Evolutionary conservation across 2,329 filamentous ascomycete genomes (phyloP).

Genomic region (Fusarium sp.): DNA sequence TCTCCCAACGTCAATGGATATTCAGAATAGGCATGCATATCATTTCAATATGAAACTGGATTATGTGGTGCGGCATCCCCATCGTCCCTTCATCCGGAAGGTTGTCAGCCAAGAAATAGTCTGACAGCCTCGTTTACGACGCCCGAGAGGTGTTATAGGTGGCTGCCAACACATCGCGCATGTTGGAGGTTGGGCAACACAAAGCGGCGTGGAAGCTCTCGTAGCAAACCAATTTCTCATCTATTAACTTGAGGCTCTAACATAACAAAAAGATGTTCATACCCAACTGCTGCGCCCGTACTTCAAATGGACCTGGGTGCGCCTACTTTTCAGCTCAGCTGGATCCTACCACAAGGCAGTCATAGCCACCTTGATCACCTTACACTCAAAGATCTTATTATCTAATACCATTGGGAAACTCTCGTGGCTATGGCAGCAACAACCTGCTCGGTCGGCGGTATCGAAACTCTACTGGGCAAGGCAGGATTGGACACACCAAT

Average conservation of each 20-base stretch:
- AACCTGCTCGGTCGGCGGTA: conserved; percentile 40
- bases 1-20: background rate
- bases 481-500: conserved; percentile 42
- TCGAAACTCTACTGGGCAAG: conserved; percentile 38
- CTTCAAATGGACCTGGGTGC: background rate
- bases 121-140: conserved; percentile 5
- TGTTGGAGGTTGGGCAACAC: background rate
- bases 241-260: background rate
- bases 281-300: background rate
- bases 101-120: conserved; percentile 17
- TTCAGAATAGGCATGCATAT: background rate
- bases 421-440: conserved; percentile 42
- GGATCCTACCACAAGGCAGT: conserved; percentile 6
- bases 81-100: background rate
- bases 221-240: background rate
- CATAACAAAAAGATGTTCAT: conserved; percentile 1
- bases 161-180: conserved; percentile 27
- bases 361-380: too few relatives aligned
- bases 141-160: background rate
- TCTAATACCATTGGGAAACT: background rate
- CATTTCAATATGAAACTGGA: too few relatives aligned
- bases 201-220: background rate
- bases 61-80: background rate
- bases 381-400: too few relatives aligned
- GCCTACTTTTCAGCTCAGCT: background rate